These are phyloP conservation scores for Auricularia cornea DNA, from an alignment of 768 basidiomycete species.

Conservation along the genomic window DNA sequence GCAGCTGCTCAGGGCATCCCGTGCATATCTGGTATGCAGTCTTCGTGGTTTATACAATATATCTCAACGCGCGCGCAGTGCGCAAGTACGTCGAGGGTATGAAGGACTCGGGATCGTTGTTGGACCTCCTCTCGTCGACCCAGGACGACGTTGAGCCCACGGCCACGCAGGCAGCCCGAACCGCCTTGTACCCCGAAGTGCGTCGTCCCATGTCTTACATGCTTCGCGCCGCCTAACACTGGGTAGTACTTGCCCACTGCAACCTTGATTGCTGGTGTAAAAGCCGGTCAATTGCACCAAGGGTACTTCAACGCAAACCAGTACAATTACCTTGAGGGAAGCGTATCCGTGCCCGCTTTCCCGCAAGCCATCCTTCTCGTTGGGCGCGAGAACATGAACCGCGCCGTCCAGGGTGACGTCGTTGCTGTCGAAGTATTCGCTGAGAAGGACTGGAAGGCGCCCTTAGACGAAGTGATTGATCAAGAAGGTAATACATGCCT, in stretches of 20 bases:
- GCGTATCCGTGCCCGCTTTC: slow-evolving; percentile 64
- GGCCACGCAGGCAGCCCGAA: slow-evolving; percentile 38
- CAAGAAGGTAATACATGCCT: slow-evolving; percentile 58
- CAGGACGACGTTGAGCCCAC: slow-evolving; percentile 62
- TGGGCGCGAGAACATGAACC: slow-evolving; percentile 91
- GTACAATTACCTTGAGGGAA: slow-evolving; percentile 95
- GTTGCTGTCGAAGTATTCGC: slow-evolving; percentile 86
- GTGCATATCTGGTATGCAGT: slow-evolving; percentile 48
- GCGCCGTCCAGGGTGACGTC: slow-evolving; percentile 87
- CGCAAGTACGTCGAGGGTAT: slow-evolving; percentile 75
- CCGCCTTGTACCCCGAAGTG: slow-evolving; percentile 71
- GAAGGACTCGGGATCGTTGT: slow-evolving; percentile 52
- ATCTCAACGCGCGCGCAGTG: slow-evolving; percentile 33
- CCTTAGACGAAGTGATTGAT: slow-evolving; percentile 87
- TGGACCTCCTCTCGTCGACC: slow-evolving; percentile 72
- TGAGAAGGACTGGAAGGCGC: slow-evolving; percentile 85
- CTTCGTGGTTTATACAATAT: not conserved
- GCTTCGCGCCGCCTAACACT: no score
- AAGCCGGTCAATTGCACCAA: slow-evolving; percentile 76
- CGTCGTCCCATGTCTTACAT: slow-evolving; percentile 7
- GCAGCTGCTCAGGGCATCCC: slow-evolving; percentile 59
- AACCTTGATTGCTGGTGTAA: slow-evolving; percentile 71
- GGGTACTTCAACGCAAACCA: slow-evolving; percentile 93
- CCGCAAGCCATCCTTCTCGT: slow-evolving; percentile 74
- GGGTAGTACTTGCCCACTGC: slow-evolving; percentile 69